phyloP scores from a whole-genome alignment of 2,329 filamentous ascomycete genomes.

The Zymoseptoria ardabiliae region DNA sequence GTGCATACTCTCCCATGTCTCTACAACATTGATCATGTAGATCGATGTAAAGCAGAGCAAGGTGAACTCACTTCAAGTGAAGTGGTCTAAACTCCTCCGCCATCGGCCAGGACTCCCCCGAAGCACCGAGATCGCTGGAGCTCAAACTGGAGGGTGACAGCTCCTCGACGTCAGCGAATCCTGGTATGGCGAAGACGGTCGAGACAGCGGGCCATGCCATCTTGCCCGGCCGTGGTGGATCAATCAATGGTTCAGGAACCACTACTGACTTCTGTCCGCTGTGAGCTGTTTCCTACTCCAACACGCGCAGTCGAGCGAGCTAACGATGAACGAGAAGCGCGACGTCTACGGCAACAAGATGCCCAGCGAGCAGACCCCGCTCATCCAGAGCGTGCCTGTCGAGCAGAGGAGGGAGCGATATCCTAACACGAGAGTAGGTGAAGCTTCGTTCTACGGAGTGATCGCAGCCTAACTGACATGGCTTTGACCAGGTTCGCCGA shows the following conservation, averaged over 20 bases:
- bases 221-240: constrained; percentile 5
- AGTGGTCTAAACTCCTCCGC: neutral
- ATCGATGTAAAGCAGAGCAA: neutral
- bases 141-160: neutral
- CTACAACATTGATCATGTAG: neutral
- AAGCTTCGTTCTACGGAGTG: neutral
- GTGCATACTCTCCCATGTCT: neutral
- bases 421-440: constrained; percentile 29
- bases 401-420: constrained; percentile 49
- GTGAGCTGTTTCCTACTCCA: neutral
- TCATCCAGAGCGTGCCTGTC: constrained; percentile 57
- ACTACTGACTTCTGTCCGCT: neutral
- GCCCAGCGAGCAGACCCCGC: constrained; percentile 56
- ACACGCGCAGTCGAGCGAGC: neutral
- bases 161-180: constrained; percentile 1
- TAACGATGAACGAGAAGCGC: constrained; percentile 16
- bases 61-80: neutral
- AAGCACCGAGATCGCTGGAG: neutral
- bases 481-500: constrained; percentile 44
- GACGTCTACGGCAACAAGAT: constrained; percentile 25
- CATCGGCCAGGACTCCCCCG: neutral
- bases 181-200: constrained; percentile 12
- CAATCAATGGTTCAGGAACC: constrained; percentile 1
- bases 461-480: neutral
- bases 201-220: constrained; percentile 14